Conservation (phyloP, 148 eudicot genomes). For the Rhododendron molle region DNA sequence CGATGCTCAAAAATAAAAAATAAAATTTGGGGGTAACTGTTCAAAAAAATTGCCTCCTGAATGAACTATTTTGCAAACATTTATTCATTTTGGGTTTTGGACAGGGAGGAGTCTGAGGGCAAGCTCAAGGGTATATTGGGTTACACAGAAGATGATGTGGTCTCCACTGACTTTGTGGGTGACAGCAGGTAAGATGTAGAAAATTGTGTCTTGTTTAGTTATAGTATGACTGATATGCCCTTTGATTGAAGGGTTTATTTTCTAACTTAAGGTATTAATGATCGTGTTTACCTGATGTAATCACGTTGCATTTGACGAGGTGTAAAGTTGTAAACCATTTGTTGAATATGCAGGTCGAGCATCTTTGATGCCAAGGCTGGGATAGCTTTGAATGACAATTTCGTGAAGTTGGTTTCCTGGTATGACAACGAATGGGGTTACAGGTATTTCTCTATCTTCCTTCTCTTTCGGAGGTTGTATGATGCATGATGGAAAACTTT, state of each 20-base stretch:
- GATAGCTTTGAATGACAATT: slow-evolving; percentile 67
- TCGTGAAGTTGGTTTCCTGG: slow-evolving; percentile 82
- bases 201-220: neutral
- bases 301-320: too few relatives aligned
- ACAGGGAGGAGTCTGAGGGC: slow-evolving; percentile 69
- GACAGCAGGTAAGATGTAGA: slow-evolving; percentile 48
- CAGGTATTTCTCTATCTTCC: slow-evolving; percentile 51
- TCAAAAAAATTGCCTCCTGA: neutral
- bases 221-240: neutral
- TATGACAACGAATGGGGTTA: slow-evolving; percentile 94
- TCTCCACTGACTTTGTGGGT: slow-evolving; percentile 64
- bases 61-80: neutral
- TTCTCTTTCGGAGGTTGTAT: neutral
- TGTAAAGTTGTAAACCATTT: neutral
- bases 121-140: slow-evolving; percentile 73
- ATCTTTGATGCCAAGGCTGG: slow-evolving; percentile 95
- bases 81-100: neutral
- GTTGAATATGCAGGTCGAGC: slow-evolving; percentile 55
- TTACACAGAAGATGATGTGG: slow-evolving; percentile 70
- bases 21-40: neutral
- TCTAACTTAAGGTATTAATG: neutral
- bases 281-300: neutral
- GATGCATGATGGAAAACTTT: neutral
- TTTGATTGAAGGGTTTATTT: neutral
- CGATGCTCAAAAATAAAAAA: neutral